phyloP scores from a whole-genome alignment of 805 yeast species.

The Candida morakotiae region DNA sequence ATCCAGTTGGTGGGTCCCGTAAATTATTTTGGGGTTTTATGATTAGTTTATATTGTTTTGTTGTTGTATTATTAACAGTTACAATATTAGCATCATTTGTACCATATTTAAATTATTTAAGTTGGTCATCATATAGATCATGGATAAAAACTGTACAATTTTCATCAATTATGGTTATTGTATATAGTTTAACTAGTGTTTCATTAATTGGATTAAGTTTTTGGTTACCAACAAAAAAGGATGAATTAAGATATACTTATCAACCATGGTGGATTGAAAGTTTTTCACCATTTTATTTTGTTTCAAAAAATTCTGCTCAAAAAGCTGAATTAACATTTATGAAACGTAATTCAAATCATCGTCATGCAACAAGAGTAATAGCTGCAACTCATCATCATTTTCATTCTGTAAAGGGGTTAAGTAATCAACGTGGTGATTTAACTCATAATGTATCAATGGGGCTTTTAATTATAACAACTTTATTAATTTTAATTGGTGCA shows the following conservation, averaged over 20 bases:
- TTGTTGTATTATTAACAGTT: constrained; percentile 53
- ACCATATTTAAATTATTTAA: constrained; percentile 57
- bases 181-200: constrained; percentile 52
- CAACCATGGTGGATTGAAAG: constrained; percentile 80
- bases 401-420: constrained; percentile 36
- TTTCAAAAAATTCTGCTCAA: constrained; percentile 48
- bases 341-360: constrained; percentile 45
- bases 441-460: constrained; percentile 51
- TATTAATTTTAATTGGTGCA: constrained; percentile 49
- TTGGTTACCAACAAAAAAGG: constrained; percentile 51
- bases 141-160: constrained; percentile 26
- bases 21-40: constrained; percentile 46
- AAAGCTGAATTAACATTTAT: constrained; percentile 46
- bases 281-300: constrained; percentile 56
- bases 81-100: constrained; percentile 60
- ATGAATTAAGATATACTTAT: constrained; percentile 51
- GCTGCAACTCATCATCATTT: constrained; percentile 49
- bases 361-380: constrained; percentile 55
- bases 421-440: constrained; percentile 39
- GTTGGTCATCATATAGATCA: constrained; percentile 19
- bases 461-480: constrained; percentile 44
- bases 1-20: constrained; percentile 63
- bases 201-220: constrained; percentile 46
- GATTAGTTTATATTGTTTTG: constrained; percentile 48
- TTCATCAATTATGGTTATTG: constrained; percentile 25